Evolutionary conservation across 2,329 filamentous ascomycete species (phyloP).

Genomic region (Diaporthe sp.): DNA sequence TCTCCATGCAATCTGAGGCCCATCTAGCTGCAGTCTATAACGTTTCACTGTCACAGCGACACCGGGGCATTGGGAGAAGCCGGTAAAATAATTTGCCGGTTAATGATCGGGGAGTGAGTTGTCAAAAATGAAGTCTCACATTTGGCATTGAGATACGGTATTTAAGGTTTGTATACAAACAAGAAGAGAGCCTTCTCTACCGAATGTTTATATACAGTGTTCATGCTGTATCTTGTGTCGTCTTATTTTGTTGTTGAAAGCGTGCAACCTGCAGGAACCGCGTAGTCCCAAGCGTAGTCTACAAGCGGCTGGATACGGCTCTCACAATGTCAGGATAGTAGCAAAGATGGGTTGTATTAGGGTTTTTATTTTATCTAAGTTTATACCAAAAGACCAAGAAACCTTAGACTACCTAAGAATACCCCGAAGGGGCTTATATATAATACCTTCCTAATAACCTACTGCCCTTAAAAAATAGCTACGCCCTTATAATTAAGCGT

Average conservation of each 20-base stretch:
- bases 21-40: too few relatives aligned
- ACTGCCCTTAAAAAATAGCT: too few relatives aligned
- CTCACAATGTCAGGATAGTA: too few relatives aligned
- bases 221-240: not conserved
- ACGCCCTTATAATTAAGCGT: too few relatives aligned
- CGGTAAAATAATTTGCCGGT: not conserved
- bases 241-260: not conserved
- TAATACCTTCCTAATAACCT: too few relatives aligned
- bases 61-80: not conserved
- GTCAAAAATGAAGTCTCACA: not conserved
- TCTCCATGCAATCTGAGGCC: too few relatives aligned
- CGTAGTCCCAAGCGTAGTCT: too few relatives aligned
- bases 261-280: not conserved
- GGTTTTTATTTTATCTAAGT: too few relatives aligned
- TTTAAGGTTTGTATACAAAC: not conserved
- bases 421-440: too few relatives aligned
- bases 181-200: not conserved
- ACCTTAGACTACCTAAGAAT: too few relatives aligned
- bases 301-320: slow-evolving; percentile 6
- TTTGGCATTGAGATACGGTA: not conserved
- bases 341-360: too few relatives aligned
- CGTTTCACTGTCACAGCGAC: not conserved
- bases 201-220: not conserved
- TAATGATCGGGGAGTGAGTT: not conserved
- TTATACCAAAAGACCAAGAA: too few relatives aligned